Percentiles rank a stretch among this genome's conserved stretches.
phyloP scores from a whole-genome alignment of 306 rosid genomes.

The Trichosanthes cucumerina region DNA sequence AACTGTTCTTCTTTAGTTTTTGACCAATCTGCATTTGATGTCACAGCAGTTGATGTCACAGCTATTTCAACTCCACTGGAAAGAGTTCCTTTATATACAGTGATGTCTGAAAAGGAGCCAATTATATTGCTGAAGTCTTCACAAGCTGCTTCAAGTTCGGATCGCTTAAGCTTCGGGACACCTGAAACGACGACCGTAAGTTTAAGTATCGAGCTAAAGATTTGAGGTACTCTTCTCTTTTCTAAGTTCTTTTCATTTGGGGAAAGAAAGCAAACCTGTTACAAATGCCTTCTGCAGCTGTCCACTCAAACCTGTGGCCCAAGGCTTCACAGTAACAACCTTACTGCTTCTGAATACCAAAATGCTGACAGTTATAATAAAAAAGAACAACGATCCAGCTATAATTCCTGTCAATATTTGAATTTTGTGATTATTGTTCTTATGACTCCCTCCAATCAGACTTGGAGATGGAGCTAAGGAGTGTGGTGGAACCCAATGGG shows the following conservation, averaged over 20 bases:
- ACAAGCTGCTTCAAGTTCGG: slow-evolving; percentile 72
- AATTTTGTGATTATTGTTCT: slow-evolving; percentile 20
- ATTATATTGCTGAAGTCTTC: slow-evolving; percentile 94
- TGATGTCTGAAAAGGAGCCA: slow-evolving; percentile 44
- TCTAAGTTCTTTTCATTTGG: background rate
- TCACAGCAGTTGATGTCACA: slow-evolving; percentile 44
- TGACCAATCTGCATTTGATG: slow-evolving; percentile 53
- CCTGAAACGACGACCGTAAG: slow-evolving; percentile 27
- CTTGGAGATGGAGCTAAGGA: slow-evolving; percentile 34
- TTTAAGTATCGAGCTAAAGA: background rate
- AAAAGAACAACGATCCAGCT: slow-evolving; percentile 37
- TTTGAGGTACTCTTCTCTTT: background rate
- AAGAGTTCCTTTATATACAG: slow-evolving; percentile 81
- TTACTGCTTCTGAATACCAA: slow-evolving; percentile 41
- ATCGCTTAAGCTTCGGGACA: slow-evolving; percentile 73
- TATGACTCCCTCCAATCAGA: slow-evolving; percentile 15
- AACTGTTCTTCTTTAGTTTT: slow-evolving; percentile 54
- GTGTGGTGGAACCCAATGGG: slow-evolving; percentile 21
- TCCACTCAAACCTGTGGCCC: slow-evolving; percentile 95
- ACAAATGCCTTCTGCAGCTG: slow-evolving; percentile 90
- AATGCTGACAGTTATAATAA: slow-evolving; percentile 27
- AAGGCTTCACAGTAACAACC: slow-evolving; percentile 76
- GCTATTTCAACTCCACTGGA: slow-evolving; percentile 97
- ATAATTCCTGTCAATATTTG: slow-evolving; percentile 36
- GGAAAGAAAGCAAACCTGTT: slow-evolving; percentile 32